Conservation (phyloP, 169 alveolate genomes). For the Pseudocohnilembus persalinus region DNA sequence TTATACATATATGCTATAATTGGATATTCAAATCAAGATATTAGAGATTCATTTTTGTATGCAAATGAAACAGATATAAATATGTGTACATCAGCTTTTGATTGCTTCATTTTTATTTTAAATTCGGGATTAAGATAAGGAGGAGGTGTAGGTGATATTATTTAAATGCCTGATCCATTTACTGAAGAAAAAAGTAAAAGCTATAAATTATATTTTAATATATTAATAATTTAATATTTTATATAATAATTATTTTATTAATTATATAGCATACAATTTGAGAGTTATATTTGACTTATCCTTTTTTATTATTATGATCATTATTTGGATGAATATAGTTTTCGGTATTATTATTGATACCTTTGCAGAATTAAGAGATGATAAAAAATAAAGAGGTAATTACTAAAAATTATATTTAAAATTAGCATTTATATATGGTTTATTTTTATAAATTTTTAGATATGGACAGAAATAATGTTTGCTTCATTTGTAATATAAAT, state of each 20-base stretch:
- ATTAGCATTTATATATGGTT: neutral
- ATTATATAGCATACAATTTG: constrained; percentile 12
- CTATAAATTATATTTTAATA: no score
- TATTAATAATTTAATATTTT: no score
- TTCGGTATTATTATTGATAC: constrained; percentile 66
- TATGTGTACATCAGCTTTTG: constrained; percentile 18
- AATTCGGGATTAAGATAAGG: constrained; percentile 33
- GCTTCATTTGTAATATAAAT: constrained; percentile 69
- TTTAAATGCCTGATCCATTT: constrained; percentile 25
- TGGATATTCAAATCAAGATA: constrained; percentile 20
- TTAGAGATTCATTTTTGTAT: constrained; percentile 17
- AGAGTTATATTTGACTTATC: constrained; percentile 51
- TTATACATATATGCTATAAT: constrained; percentile 33
- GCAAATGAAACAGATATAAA: neutral
- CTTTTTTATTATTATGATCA: constrained; percentile 37
- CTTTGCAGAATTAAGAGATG: constrained; percentile 70
- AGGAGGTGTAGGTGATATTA: constrained; percentile 47
- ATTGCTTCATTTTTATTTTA: constrained; percentile 35
- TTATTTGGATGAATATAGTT: constrained; percentile 56
- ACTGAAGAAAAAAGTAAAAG: constrained; percentile 8
- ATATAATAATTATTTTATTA: no score
- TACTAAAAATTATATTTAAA: no score
- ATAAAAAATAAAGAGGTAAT: constrained; percentile 46
- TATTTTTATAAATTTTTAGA: constrained; percentile 25
- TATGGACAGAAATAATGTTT: constrained; percentile 62